phyloP scores from a whole-genome alignment of 108 stramenopile genomes.

The Craspedostauros australis region DNA sequence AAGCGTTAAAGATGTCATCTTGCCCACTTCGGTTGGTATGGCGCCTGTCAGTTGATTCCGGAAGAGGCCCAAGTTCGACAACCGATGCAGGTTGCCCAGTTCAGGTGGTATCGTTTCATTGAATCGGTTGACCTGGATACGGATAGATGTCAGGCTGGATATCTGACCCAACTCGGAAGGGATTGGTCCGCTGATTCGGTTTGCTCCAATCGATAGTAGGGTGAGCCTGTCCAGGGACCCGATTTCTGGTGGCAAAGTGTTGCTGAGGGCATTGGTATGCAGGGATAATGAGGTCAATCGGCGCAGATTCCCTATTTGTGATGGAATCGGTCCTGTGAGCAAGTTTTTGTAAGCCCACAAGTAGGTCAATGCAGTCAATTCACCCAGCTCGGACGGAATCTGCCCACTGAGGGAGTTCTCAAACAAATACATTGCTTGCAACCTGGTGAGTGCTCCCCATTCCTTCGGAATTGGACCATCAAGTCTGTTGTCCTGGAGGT shows the following conservation, averaged over 20 bases:
- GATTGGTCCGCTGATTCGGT: constrained; percentile 27
- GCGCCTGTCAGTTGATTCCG: constrained; percentile 29
- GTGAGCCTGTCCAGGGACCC: constrained; percentile 14
- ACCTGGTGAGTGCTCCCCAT: constrained; percentile 10
- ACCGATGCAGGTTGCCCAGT: constrained; percentile 18
- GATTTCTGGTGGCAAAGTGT: constrained; percentile 23
- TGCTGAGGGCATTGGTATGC: constrained; percentile 25
- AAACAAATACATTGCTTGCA: constrained; percentile 27
- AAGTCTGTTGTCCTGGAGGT: constrained; percentile 17
- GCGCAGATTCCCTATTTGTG: constrained; percentile 19
- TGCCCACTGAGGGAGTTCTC: constrained; percentile 24
- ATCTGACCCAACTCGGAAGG: constrained; percentile 36
- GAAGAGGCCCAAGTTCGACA: constrained; percentile 14
- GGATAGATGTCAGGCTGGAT: constrained; percentile 35
- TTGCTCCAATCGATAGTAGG: constrained; percentile 11
- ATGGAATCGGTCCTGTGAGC: constrained; percentile 27
- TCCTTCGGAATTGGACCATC: constrained; percentile 30
- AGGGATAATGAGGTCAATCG: constrained; percentile 19
- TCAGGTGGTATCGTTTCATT: constrained; percentile 42
- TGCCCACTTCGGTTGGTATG: constrained; percentile 35
- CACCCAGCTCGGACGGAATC: constrained; percentile 27
- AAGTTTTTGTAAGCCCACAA: constrained; percentile 30
- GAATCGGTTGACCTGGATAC: constrained; percentile 29
- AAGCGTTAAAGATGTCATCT: constrained; percentile 11
- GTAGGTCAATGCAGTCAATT: constrained; percentile 10